phyloP scores from a whole-genome alignment of 345 rosid species.

The Dipteronia dyeriana region DNA sequence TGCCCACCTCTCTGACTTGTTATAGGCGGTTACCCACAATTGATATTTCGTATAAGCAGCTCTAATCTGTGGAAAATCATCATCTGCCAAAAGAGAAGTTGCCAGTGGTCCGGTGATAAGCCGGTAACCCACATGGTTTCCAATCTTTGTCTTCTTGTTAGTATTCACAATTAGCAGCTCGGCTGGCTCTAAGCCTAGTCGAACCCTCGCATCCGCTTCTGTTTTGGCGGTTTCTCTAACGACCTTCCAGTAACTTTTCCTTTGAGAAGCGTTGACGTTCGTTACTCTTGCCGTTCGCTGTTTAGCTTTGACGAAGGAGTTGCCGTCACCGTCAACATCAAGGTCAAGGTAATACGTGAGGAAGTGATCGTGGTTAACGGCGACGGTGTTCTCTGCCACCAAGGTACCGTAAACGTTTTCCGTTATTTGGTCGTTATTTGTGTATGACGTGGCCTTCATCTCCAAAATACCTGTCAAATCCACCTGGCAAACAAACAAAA shows the following conservation, averaged over 20 bases:
- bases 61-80: conserved; percentile 71
- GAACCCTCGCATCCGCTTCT: conserved; percentile 61
- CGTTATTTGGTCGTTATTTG: conserved; percentile 45
- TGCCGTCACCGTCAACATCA: conserved; percentile 64
- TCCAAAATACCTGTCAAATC: conserved; percentile 62
- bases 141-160: conserved; percentile 55
- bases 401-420: conserved; percentile 52
- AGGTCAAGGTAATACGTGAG: conserved; percentile 77
- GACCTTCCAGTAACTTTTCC: conserved; percentile 76
- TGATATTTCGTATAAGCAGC: conserved; percentile 61
- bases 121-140: conserved; percentile 69
- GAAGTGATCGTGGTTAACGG: conserved; percentile 75
- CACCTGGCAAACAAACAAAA: conserved; percentile 39
- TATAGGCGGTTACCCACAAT: conserved; percentile 76
- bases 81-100: conserved; percentile 48
- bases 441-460: conserved; percentile 55
- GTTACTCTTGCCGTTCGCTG: conserved; percentile 38
- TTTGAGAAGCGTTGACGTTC: conserved; percentile 34
- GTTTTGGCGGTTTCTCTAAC: conserved; percentile 61
- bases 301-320: conserved; percentile 73
- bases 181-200: conserved; percentile 51
- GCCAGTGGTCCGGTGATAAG: conserved; percentile 51
- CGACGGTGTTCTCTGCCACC: conserved; percentile 67
- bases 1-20: conserved; percentile 83
- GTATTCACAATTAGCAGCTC: conserved; percentile 68